phyloP scores from a whole-genome alignment of 768 basidiomycete species.

The Mycena venus region DNA sequence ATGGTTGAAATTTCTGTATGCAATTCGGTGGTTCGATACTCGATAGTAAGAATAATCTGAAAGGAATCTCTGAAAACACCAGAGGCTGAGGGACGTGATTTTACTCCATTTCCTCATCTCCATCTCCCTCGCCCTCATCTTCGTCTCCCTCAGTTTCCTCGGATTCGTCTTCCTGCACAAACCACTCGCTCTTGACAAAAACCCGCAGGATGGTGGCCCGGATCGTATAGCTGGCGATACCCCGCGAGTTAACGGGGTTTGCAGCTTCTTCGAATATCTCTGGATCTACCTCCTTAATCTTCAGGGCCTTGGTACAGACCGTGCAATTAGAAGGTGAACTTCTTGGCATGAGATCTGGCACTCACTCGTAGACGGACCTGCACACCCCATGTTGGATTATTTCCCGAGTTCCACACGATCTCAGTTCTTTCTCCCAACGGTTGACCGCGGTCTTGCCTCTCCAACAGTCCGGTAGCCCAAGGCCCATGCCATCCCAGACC shows the following conservation, averaged over 20 bases:
- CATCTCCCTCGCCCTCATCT: no score
- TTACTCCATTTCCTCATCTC: no score
- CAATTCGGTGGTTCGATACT: no score
- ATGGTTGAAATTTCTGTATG: no score
- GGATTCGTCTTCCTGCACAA: no score
- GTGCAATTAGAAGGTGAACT: neutral
- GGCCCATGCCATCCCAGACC: slow-evolving; percentile 15
- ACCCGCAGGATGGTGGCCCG: neutral
- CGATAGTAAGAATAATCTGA: no score
- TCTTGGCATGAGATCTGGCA: neutral
- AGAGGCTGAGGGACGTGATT: no score
- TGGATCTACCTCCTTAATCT: neutral
- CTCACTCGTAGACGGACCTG: neutral
- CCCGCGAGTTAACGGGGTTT: neutral
- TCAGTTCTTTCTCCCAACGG: slow-evolving; percentile 18
- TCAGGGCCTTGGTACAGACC: neutral
- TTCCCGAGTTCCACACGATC: neutral
- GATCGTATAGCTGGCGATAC: neutral
- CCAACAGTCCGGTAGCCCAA: slow-evolving; percentile 4
- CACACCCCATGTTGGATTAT: neutral
- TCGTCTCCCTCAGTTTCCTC: no score
- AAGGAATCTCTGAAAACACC: no score
- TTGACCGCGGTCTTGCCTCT: neutral
- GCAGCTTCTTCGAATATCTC: neutral
- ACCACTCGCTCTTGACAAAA: neutral